phyloP scores from a whole-genome alignment of 2,329 filamentous ascomycete genomes.

The Penicillium polonicum region DNA sequence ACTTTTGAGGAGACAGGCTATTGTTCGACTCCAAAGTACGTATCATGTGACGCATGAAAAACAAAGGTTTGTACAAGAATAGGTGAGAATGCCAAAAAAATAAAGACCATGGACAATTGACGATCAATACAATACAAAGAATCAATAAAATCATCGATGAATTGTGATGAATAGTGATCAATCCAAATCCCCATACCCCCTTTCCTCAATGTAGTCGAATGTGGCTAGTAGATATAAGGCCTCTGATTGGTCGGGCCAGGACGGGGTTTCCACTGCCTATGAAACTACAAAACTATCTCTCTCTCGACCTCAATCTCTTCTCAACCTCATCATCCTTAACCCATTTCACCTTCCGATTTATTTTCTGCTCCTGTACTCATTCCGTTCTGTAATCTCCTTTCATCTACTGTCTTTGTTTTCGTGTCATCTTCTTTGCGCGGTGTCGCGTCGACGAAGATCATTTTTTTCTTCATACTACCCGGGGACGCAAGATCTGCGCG shows the following conservation, averaged over 20 bases:
- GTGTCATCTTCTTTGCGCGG: conserved; percentile 12
- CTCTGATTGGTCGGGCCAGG: conserved; percentile 9
- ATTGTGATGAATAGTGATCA: not conserved
- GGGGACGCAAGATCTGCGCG: conserved; percentile 12
- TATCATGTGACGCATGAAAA: conserved; percentile 7
- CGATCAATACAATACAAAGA: not conserved
- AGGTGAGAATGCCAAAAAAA: not conserved
- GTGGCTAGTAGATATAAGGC: conserved; percentile 11
- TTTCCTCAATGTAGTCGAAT: conserved; percentile 10
- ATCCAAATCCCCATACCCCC: conserved; percentile 2
- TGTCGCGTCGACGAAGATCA: conserved; percentile 13
- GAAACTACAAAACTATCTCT: conserved; percentile 29
- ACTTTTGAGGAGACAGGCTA: not conserved
- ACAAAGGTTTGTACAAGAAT: not conserved
- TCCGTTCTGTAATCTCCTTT: not conserved
- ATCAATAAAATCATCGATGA: not conserved
- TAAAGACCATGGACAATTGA: not conserved
- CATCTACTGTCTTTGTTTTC: conserved; percentile 10
- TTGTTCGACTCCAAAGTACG: not conserved
- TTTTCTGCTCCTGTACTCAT: conserved; percentile 4
- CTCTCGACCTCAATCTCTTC: conserved; percentile 21
- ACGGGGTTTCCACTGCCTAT: conserved; percentile 9
- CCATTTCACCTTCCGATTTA: conserved; percentile 7
- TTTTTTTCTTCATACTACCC: conserved; percentile 16
- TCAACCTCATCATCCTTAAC: conserved; percentile 8